phyloP scores from a whole-genome alignment of 208 protist species.

The Leishmania aethiopica region DNA sequence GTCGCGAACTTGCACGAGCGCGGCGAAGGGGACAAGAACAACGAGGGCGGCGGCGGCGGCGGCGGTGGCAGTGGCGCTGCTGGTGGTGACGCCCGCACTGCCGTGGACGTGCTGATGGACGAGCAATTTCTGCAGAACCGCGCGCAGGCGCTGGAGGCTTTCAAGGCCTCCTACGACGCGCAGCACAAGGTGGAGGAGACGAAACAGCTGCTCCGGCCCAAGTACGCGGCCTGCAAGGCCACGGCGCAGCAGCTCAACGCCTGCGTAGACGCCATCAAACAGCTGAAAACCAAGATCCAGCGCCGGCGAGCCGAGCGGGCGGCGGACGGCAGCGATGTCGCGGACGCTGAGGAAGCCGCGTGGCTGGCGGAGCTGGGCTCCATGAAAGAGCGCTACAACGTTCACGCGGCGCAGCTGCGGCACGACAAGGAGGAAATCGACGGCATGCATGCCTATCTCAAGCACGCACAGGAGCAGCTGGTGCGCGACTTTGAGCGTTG shows the following conservation, averaged over 20 bases:
- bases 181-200: constrained; percentile 74
- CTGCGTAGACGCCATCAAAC: constrained; percentile 72
- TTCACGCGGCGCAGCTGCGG: constrained; percentile 42
- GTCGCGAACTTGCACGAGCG: constrained; percentile 21
- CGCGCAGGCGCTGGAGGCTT: constrained; percentile 82
- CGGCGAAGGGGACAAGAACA: background rate
- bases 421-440: constrained; percentile 87
- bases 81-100: constrained; percentile 29
- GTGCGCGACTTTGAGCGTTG: constrained; percentile 88
- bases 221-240: constrained; percentile 73
- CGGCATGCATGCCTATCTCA: constrained; percentile 86
- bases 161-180: constrained; percentile 81
- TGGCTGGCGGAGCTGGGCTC: constrained; percentile 32
- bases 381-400: constrained; percentile 65
- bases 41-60: background rate
- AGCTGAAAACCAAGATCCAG: constrained; percentile 73
- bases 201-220: constrained; percentile 67
- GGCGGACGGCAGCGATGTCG: constrained; percentile 59
- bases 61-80: constrained; percentile 27
- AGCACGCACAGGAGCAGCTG: constrained; percentile 82
- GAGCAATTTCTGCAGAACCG: constrained; percentile 77
- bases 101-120: constrained; percentile 61
- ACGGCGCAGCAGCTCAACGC: constrained; percentile 71
- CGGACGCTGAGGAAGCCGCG: constrained; percentile 50
- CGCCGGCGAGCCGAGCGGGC: constrained; percentile 82